phyloP scores from a whole-genome alignment of 2,329 filamentous ascomycete species.

The Ophiostoma novo-ulmi region DNA sequence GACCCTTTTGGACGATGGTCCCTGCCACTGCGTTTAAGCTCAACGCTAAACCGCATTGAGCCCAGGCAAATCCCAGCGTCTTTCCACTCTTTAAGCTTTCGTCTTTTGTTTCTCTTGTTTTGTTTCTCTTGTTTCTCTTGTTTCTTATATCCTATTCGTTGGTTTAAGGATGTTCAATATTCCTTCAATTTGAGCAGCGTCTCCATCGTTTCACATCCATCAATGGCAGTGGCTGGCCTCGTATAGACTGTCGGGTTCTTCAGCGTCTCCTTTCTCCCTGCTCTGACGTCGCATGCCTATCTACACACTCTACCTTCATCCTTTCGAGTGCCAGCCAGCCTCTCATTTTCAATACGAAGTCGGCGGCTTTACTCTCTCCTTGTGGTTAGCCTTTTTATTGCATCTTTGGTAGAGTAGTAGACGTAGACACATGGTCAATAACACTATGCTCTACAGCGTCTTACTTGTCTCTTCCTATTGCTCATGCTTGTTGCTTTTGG shows the following conservation, averaged over 20 bases:
- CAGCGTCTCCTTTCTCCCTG: neutral
- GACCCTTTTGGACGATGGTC: constrained; percentile 1
- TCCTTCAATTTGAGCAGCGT: no score
- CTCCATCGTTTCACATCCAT: neutral
- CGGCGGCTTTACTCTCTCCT: neutral
- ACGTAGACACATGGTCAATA: neutral
- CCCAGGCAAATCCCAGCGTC: neutral
- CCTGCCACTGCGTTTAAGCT: constrained; percentile 1
- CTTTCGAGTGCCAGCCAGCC: neutral
- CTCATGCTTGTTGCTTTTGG: neutral
- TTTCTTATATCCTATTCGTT: neutral
- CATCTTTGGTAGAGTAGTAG: neutral
- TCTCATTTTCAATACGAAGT: neutral
- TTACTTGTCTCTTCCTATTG: no score
- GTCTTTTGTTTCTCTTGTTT: neutral
- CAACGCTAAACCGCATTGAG: constrained; percentile 5
- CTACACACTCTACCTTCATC: neutral
- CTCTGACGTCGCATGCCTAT: neutral
- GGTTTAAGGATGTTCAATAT: neutral
- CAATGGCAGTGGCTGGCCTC: neutral
- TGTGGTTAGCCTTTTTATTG: neutral
- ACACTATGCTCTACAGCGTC: neutral
- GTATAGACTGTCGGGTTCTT: neutral
- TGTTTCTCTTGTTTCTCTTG: neutral
- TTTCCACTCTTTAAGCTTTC: constrained; percentile 4